A percentile compares a stretch with the other conserved stretches of the same genome.
These are phyloP conservation scores for Alopecurus myosuroides DNA, from an alignment of 176 grass and related monocot species.

Conservation along the genomic window DNA sequence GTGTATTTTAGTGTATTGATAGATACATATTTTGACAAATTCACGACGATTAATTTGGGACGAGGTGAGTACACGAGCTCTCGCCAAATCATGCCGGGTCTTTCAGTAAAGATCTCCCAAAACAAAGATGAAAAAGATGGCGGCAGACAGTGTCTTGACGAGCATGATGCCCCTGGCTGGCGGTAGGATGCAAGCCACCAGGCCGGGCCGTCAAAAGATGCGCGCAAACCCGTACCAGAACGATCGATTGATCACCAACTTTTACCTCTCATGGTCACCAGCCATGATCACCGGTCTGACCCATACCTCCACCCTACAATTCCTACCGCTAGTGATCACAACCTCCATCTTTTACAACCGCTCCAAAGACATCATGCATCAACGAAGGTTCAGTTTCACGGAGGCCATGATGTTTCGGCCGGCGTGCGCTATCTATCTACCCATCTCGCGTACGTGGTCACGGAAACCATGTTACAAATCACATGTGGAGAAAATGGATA, in stretches of 20 bases:
- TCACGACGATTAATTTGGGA: too few relatives aligned
- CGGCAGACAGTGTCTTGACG: neutral
- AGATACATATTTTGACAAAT: too few relatives aligned
- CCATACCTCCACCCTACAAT: neutral
- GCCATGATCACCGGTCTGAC: conserved; percentile 4
- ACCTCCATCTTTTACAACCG: neutral
- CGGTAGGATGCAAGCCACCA: neutral
- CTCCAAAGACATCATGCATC: neutral
- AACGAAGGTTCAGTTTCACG: neutral
- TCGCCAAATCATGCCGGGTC: neutral
- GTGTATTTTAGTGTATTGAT: too few relatives aligned
- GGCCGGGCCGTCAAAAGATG: neutral
- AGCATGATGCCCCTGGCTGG: conserved; percentile 13
- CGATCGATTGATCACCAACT: neutral
- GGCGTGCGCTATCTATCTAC: neutral
- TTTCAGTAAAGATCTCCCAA: neutral
- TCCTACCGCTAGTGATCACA: neutral
- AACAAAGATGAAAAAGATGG: neutral
- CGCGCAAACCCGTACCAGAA: conserved; percentile 3
- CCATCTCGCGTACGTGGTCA: neutral
- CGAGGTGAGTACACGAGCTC: too few relatives aligned
- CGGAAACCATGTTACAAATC: neutral
- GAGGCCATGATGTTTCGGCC: neutral
- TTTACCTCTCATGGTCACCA: neutral
- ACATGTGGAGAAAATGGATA: neutral